Percentiles rank a stretch among this genome's conserved stretches.
These are phyloP conservation scores for Mycena crocata DNA, from an alignment of 768 basidiomycete species.

Conservation along the genomic window DNA sequence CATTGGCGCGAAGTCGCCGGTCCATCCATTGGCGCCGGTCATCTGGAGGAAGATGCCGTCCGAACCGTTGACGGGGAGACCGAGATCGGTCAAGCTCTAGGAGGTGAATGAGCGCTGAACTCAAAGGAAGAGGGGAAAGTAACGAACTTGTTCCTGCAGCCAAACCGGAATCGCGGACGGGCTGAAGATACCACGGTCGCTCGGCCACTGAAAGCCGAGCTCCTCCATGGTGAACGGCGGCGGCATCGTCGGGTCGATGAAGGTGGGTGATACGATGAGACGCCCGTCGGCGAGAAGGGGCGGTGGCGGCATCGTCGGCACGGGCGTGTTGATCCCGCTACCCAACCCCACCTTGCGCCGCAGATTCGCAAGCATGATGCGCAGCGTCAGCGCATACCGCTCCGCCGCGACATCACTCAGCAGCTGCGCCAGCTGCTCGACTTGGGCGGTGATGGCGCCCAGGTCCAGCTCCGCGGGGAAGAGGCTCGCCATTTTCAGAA, in stretches of 20 bases:
- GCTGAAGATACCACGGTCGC: slow-evolving; percentile 73
- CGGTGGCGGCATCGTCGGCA: slow-evolving; percentile 64
- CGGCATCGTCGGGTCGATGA: slow-evolving; percentile 64
- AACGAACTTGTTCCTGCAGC: slow-evolving; percentile 89
- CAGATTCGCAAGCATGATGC: slow-evolving; percentile 93
- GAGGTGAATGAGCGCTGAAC: slow-evolving; percentile 14
- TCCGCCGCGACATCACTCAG: slow-evolving; percentile 95
- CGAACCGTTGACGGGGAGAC: slow-evolving; percentile 90
- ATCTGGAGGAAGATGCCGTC: slow-evolving; percentile 91
- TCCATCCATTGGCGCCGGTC: slow-evolving; percentile 79
- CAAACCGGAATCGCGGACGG: slow-evolving; percentile 88
- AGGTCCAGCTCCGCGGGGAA: slow-evolving; percentile 90
- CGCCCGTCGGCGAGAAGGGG: slow-evolving; percentile 58
- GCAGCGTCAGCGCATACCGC: slow-evolving; percentile 92
- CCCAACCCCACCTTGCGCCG: slow-evolving; percentile 86
- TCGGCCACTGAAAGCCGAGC: slow-evolving; percentile 81
- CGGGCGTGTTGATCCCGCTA: slow-evolving; percentile 59
- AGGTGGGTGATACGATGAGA: slow-evolving; percentile 70
- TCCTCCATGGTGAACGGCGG: slow-evolving; percentile 88
- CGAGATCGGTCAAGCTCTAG: slow-evolving; percentile 89
- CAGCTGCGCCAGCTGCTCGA: slow-evolving; percentile 90
- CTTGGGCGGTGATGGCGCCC: slow-evolving; percentile 79
- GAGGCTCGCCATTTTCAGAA: slow-evolving; percentile 94
- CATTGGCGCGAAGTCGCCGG: slow-evolving; percentile 78
- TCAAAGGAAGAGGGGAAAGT: not conserved